A percentile compares a stretch with the other conserved stretches of the same genome.
Evolutionary conservation across 306 rosid genomes (phyloP).

Genomic region (Vachellia pachyceras): DNA sequence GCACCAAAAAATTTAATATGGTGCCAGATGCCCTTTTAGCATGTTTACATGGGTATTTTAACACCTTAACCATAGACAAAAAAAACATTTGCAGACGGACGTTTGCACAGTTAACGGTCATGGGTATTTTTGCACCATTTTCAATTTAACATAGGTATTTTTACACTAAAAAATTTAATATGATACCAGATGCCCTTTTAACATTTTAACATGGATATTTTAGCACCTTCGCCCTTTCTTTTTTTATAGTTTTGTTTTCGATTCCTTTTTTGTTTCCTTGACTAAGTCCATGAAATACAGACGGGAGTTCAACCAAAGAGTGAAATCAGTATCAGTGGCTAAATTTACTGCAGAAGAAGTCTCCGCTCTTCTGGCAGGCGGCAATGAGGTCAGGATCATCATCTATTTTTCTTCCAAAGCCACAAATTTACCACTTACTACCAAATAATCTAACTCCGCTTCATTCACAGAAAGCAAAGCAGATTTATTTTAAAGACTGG

Average conservation of each 20-base stretch:
- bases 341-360: slow-evolving; percentile 82
- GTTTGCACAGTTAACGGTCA: too few relatives aligned
- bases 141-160: too few relatives aligned
- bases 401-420: slow-evolving; percentile 4
- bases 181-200: too few relatives aligned
- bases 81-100: too few relatives aligned
- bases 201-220: too few relatives aligned
- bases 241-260: neutral
- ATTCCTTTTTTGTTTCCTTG: slow-evolving; percentile 1
- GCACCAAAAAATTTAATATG: too few relatives aligned
- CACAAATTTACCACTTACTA: neutral
- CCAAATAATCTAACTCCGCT: slow-evolving; percentile 24
- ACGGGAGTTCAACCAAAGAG: slow-evolving; percentile 91
- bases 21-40: too few relatives aligned
- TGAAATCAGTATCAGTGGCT: slow-evolving; percentile 90
- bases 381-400: slow-evolving; percentile 71
- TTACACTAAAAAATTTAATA: too few relatives aligned
- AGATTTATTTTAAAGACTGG: slow-evolving; percentile 76
- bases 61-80: too few relatives aligned
- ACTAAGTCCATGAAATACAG: slow-evolving; percentile 50
- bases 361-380: slow-evolving; percentile 82
- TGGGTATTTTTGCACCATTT: too few relatives aligned
- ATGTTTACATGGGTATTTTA: too few relatives aligned
- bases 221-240: too few relatives aligned
- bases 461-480: slow-evolving; percentile 71